Conservation (phyloP, 257 asterid genomes). For the Rauvolfia tetraphylla region DNA sequence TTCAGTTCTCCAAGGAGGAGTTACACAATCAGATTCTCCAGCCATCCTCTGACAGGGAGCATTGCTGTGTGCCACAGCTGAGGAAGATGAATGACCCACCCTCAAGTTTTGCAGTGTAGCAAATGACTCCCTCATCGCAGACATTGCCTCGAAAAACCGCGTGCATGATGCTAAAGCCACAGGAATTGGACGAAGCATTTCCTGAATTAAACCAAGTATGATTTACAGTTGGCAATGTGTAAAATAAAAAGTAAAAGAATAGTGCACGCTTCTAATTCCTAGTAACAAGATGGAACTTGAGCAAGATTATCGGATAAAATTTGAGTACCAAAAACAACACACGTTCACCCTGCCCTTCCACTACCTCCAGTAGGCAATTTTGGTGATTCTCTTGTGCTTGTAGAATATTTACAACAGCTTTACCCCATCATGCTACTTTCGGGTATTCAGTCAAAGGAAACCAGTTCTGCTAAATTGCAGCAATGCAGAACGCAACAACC, state of each 20-base stretch:
- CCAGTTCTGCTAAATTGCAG: not conserved
- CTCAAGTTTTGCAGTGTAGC: conserved; percentile 79
- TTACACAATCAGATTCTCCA: conserved; percentile 60
- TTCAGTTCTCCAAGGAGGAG: conserved; percentile 81
- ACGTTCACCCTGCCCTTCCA: not conserved
- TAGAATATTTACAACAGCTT: not conserved
- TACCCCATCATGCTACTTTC: not conserved
- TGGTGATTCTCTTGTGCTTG: not conserved
- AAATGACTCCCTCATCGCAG: conserved; percentile 92
- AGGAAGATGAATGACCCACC: conserved; percentile 60
- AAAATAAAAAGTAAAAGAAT: not conserved
- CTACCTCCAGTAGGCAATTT: not conserved
- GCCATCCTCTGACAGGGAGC: conserved; percentile 29
- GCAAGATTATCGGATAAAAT: not conserved
- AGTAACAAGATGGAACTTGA: not conserved
- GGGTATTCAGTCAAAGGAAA: not conserved
- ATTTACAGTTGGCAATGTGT: not conserved
- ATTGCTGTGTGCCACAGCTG: conserved; percentile 17
- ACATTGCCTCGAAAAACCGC: conserved; percentile 92
- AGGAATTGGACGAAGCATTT: conserved; percentile 97
- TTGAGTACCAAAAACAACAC: too few relatives aligned
- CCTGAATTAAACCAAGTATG: conserved; percentile 38
- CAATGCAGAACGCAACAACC: not conserved
- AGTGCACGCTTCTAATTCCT: not conserved
- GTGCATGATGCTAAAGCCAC: conserved; percentile 98